Evolutionary conservation across 352 stramenopile species (phyloP).

Genomic region (Pythium phragmiticola): DNA sequence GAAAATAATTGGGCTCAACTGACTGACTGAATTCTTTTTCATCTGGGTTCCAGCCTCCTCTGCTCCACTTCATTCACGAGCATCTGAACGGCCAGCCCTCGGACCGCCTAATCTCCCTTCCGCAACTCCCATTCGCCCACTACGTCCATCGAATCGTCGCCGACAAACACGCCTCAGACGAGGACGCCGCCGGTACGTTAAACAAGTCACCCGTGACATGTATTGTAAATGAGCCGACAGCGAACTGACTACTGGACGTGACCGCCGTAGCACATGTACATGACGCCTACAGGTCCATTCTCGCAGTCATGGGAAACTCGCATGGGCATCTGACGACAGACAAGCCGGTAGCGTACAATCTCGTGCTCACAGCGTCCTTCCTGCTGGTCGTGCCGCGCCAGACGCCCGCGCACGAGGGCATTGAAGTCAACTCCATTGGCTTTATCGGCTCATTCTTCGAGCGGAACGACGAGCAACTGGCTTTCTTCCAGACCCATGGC

Average conservation of each 20-base stretch:
- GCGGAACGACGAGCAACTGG: constrained; percentile 55
- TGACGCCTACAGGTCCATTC: constrained; percentile 47
- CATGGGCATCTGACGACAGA: constrained; percentile 28
- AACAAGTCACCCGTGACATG: background rate
- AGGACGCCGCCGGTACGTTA: constrained; percentile 40
- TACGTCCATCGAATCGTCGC: constrained; percentile 67
- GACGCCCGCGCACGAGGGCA: constrained; percentile 47
- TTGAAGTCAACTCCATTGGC: constrained; percentile 85
- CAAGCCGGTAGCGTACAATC: constrained; percentile 66
- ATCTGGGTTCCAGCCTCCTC: constrained; percentile 44
- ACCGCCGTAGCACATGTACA: constrained; percentile 32
- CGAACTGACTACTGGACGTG: constrained; percentile 16
- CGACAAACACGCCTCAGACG: constrained; percentile 32
- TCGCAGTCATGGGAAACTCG: constrained; percentile 42
- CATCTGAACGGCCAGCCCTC: constrained; percentile 36
- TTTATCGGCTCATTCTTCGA: constrained; percentile 84
- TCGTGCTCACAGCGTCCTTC: constrained; percentile 73
- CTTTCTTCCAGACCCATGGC: constrained; percentile 48
- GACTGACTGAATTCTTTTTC: constrained; percentile 13
- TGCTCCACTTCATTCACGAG: constrained; percentile 73
- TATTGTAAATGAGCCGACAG: background rate
- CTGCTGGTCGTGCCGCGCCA: constrained; percentile 70
- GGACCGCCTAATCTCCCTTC: constrained; percentile 47
- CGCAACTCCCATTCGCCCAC: constrained; percentile 70
- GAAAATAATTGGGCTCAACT: background rate